Percentiles rank a stretch among this genome's conserved stretches.
phyloP scores from a whole-genome alignment of 2,329 filamentous ascomycete genomes.

The Grosmannia clavigera region DNA sequence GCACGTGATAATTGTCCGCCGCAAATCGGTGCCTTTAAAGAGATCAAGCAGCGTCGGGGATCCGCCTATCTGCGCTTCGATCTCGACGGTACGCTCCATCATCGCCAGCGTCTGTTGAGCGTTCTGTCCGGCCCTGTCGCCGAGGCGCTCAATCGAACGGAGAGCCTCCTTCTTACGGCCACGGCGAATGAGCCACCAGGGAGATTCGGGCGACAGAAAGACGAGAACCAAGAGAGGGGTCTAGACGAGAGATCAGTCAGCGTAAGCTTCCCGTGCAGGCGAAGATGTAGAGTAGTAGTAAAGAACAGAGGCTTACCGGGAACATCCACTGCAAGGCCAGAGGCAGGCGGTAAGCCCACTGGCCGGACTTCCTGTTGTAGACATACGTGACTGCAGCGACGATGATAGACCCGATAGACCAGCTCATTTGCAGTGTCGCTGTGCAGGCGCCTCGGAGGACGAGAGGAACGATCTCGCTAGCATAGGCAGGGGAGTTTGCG shows the following conservation, averaged over 20 bases:
- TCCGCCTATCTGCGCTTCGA: slow-evolving; percentile 33
- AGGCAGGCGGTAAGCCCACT: slow-evolving; percentile 34
- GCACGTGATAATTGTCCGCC: slow-evolving; percentile 42
- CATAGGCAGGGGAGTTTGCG: slow-evolving; percentile 52
- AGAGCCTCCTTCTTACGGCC: slow-evolving; percentile 31
- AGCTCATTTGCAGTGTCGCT: slow-evolving; percentile 55
- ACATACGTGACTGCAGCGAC: slow-evolving; percentile 43
- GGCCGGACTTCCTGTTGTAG: slow-evolving; percentile 27
- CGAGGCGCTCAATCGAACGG: slow-evolving; percentile 36
- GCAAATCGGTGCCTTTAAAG: slow-evolving; percentile 40
- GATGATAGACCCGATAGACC: slow-evolving; percentile 50
- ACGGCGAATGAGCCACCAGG: slow-evolving; percentile 44
- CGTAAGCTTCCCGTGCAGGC: background rate
- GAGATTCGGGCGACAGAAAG: slow-evolving; percentile 37
- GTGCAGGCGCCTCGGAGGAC: slow-evolving; percentile 43
- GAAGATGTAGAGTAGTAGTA: background rate
- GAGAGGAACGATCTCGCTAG: slow-evolving; percentile 47
- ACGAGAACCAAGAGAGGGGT: slow-evolving; percentile 35
- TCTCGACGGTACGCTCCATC: slow-evolving; percentile 45
- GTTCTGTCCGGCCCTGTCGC: slow-evolving; percentile 24
- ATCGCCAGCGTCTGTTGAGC: slow-evolving; percentile 30
- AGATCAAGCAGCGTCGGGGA: slow-evolving; percentile 37
- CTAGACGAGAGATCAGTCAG: background rate
- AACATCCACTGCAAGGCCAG: slow-evolving; percentile 48
- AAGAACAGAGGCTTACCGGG: slow-evolving; percentile 21